Evolutionary conservation across 1,139 yeast species (phyloP).

Genomic region (Geotrichum citri-aurantii): DNA sequence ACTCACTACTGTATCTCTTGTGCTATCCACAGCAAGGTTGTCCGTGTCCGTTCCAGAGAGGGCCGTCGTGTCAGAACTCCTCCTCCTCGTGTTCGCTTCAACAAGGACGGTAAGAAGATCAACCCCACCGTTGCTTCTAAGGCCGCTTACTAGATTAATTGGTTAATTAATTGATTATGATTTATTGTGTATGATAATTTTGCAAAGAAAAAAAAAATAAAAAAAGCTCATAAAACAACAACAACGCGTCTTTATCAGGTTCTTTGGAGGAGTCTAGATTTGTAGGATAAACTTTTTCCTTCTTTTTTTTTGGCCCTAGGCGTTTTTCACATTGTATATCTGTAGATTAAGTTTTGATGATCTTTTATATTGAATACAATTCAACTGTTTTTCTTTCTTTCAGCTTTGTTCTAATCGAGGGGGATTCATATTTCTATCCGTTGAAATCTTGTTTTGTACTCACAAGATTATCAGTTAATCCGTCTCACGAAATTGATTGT

Average conservation of each 20-base stretch:
- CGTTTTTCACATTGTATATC: no score
- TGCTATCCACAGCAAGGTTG: constrained; percentile 99
- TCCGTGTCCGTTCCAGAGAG: constrained; percentile 98
- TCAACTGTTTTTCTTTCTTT: no score
- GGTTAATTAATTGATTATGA: constrained; percentile 7
- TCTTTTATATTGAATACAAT: no score
- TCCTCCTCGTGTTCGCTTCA: constrained; percentile 98
- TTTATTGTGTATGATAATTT: constrained; percentile 1
- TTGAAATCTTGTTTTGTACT: no score
- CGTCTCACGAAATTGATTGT: no score
- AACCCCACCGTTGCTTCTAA: constrained; percentile 98
- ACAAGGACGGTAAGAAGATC: constrained; percentile 86
- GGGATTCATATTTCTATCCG: no score
- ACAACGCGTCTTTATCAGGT: neutral
- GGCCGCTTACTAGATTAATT: constrained; percentile 50
- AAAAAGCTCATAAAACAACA: neutral
- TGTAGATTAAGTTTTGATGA: neutral
- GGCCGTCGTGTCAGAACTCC: constrained; percentile 99
- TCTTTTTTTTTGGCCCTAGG: no score
- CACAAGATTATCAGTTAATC: no score
- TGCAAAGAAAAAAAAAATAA: constrained; percentile 5
- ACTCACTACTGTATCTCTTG: constrained; percentile 99
- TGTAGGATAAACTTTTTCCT: neutral
- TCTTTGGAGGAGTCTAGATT: neutral
- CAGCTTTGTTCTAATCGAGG: no score